Evolutionary conservation across 176 grass and related monocot species (phyloP).

Genomic region (Musa schizocarpa): DNA sequence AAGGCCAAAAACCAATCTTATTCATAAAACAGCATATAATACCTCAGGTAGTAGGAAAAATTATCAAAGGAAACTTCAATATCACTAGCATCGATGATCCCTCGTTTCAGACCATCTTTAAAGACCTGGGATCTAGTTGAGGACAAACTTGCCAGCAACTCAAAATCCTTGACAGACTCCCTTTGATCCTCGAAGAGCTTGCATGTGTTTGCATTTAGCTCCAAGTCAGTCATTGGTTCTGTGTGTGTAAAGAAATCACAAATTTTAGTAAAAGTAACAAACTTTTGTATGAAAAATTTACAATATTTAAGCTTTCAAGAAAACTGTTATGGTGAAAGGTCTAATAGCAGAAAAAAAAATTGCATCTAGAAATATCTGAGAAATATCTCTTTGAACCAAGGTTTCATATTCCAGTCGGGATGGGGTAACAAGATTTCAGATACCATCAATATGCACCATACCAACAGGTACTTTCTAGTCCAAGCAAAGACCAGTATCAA

Average conservation of each 20-base stretch:
- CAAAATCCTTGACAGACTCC: slow-evolving; percentile 14
- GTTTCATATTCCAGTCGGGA: too few species aligned
- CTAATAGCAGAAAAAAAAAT: too few species aligned
- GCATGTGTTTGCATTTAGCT: slow-evolving; percentile 44
- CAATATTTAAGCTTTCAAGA: too few species aligned
- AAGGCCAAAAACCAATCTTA: not conserved
- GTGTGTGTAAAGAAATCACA: not conserved
- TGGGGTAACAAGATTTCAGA: too few species aligned
- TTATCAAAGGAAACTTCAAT: slow-evolving; percentile 67
- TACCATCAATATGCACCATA: too few species aligned
- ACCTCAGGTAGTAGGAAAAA: slow-evolving; percentile 96
- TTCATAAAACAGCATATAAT: not conserved
- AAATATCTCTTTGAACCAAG: too few species aligned
- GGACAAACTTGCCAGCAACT: slow-evolving; percentile 28
- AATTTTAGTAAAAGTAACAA: not conserved
- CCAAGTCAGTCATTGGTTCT: slow-evolving; percentile 47
- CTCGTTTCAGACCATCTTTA: slow-evolving; percentile 72
- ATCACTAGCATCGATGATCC: slow-evolving; percentile 50
- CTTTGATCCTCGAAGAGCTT: slow-evolving; percentile 59
- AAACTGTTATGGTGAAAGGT: too few species aligned
- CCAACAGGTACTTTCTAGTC: too few species aligned
- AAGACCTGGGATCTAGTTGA: slow-evolving; percentile 40
- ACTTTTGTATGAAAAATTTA: too few species aligned
- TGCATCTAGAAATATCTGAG: too few species aligned
- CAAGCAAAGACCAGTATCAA: too few species aligned